These are phyloP conservation scores for Phlebopus sp. DNA, from an alignment of 1,284 basidiomycete genomes.

Conservation along the genomic window DNA sequence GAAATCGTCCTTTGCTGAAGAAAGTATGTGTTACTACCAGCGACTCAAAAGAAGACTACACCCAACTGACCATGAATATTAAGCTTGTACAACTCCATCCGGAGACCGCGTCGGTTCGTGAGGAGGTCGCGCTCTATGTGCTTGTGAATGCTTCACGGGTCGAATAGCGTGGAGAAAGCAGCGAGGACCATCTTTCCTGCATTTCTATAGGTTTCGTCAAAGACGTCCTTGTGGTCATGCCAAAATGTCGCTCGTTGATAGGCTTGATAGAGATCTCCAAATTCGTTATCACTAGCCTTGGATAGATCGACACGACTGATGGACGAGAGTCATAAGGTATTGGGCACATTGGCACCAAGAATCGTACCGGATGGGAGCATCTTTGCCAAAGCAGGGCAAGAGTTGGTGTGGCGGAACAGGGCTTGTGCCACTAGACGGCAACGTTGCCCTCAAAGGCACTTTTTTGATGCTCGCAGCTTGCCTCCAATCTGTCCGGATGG, in stretches of 20 bases:
- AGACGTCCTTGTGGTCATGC: constrained; percentile 24
- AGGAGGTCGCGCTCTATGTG: constrained; percentile 21
- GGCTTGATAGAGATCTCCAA: constrained; percentile 13
- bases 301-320: constrained; percentile 4
- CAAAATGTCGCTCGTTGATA: constrained; percentile 35
- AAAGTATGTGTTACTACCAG: background rate
- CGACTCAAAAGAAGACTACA: too few relatives aligned
- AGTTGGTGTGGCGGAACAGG: too few relatives aligned
- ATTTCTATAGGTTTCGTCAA: constrained; percentile 35
- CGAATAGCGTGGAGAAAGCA: constrained; percentile 28
- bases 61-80: constrained; percentile 31
- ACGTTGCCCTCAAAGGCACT: too few relatives aligned
- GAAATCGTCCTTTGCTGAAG: constrained; percentile 17
- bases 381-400: too few relatives aligned
- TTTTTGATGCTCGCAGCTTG: too few relatives aligned
- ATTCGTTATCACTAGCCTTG: background rate
- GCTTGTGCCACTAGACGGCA: too few relatives aligned
- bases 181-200: constrained; percentile 32
- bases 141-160: constrained; percentile 25
- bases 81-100: constrained; percentile 33
- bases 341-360: too few relatives aligned
- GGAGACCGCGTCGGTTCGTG: constrained; percentile 4
- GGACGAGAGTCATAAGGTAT: too few relatives aligned
- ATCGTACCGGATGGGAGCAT: too few relatives aligned
- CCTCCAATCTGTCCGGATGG: too few relatives aligned